Evolutionary conservation across 441 rosid species (phyloP).

Genomic region (Breynia disticha): DNA sequence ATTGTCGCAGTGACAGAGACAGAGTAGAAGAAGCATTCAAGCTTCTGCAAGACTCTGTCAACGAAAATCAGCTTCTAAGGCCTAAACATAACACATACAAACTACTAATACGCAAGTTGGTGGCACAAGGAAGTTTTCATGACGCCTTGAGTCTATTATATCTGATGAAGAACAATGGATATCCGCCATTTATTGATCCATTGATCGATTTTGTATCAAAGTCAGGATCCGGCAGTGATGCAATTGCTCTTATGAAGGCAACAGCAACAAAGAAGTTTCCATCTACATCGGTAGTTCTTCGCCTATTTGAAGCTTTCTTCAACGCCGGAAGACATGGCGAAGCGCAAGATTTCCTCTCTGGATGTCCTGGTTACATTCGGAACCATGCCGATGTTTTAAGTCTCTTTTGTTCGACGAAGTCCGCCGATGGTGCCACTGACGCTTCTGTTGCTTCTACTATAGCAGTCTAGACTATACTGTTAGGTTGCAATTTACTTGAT

Average conservation of each 20-base stretch:
- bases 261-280: slow-evolving; percentile 64
- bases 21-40: slow-evolving; percentile 56
- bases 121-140: slow-evolving; percentile 55
- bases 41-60: slow-evolving; percentile 32
- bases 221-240: slow-evolving; percentile 59
- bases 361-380: slow-evolving; percentile 60
- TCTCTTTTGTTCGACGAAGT: slow-evolving; percentile 55
- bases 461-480: not conserved
- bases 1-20: slow-evolving; percentile 46
- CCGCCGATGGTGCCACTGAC: slow-evolving; percentile 18
- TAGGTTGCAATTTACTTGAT: no score
- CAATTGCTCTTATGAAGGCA: slow-evolving; percentile 46
- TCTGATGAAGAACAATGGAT: slow-evolving; percentile 65
- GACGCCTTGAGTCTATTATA: slow-evolving; percentile 56
- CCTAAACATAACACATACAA: slow-evolving; percentile 57
- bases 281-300: slow-evolving; percentile 51
- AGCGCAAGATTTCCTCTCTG: slow-evolving; percentile 66
- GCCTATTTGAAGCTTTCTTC: slow-evolving; percentile 52
- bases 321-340: slow-evolving; percentile 49
- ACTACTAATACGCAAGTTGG: slow-evolving; percentile 42
- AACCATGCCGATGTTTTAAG: slow-evolving; percentile 69
- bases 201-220: slow-evolving; percentile 54
- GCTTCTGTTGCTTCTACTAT: slow-evolving; percentile 20
- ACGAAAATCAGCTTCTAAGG: slow-evolving; percentile 27
- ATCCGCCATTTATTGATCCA: slow-evolving; percentile 66